Conservation (phyloP, 225 moss, liverwort and hornwort species). For the Pseudoscleropodium purum region DNA sequence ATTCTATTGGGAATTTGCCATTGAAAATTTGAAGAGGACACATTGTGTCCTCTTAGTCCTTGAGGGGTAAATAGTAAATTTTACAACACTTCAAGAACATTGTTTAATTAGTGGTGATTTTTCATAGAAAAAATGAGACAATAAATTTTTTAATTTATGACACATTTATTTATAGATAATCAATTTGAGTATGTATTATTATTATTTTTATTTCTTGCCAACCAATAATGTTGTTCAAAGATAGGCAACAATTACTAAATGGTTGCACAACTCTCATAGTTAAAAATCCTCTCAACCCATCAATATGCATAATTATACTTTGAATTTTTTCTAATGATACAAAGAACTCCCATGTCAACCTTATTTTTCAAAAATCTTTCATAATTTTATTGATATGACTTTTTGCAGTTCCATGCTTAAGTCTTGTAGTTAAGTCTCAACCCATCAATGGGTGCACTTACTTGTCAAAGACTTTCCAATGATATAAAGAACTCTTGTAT, state of each 20-base stretch:
- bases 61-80: too few relatives aligned
- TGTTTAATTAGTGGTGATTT: background rate
- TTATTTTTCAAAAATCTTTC: background rate
- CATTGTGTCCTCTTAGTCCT: too few relatives aligned
- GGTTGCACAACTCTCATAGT: background rate
- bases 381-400: too few relatives aligned
- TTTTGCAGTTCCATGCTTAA: fast-evolving
- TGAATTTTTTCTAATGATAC: background rate
- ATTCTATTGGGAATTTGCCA: too few relatives aligned
- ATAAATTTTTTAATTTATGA: background rate
- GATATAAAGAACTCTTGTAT: background rate
- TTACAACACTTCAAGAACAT: background rate
- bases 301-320: background rate
- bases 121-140: background rate
- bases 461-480: background rate
- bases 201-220: background rate
- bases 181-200: too few relatives aligned
- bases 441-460: background rate
- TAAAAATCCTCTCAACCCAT: background rate
- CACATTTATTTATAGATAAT: background rate
- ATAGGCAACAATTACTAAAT: background rate
- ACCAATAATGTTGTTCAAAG: background rate
- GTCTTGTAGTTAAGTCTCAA: background rate
- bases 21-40: too few relatives aligned
- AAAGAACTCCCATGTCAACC: fast-evolving